Evolutionary conservation across 2,329 filamentous ascomycete species (phyloP), one percentile per base, ranked within the genome.

Genomic region (Aspergillus fischeri): DNA sequence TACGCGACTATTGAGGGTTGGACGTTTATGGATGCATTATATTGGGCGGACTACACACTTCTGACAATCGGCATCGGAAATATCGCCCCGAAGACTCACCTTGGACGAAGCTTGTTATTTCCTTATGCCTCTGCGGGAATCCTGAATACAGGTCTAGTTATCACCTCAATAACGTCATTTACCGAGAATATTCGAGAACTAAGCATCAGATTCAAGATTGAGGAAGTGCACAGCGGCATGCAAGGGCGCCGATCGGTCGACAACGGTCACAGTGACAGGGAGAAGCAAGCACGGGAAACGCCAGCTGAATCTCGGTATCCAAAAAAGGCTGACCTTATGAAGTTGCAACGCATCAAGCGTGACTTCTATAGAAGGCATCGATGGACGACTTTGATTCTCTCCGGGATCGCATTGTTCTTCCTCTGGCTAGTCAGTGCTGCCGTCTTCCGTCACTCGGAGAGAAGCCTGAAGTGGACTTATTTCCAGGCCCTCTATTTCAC

Each of bases 51-150:
- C 60, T 81, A 82, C 49, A 84, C 82, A 0, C 67, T 83, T 1
- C 74, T 85, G 2, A 84, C 82, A 0, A 75, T 85, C 5, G 82
- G 82, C 3, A 72, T 84, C 14, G 82, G 82, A 11, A 74, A 80
- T 55, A 80, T 77, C 58, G 72, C 76, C 2, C 82, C 82, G 1
- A 68, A 65, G 20, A 83, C 81, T 0, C 76, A 80, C 56, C 65
- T 78, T 2, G 81, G 80, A 2, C 74, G 81, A 38, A 75, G 77
- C 3, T 66, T 85, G 0, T 63, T 84, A 1, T 82, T 84, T 57
- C 81, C 81, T 0, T 84, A 78, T 53, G 81, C 81, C 1, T 78
- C 84, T 32, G 80, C 80, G 4, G 82, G 82, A 1, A 80, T 84
- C 27, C 71, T 84, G 5, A 80, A 78, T 47, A 71, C 84, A 17